Percentiles rank a stretch among this genome's conserved stretches.
These are phyloP conservation scores for Aspergillus glaucus DNA, from an alignment of 2,329 filamentous ascomycete species.

Conservation along the genomic window DNA sequence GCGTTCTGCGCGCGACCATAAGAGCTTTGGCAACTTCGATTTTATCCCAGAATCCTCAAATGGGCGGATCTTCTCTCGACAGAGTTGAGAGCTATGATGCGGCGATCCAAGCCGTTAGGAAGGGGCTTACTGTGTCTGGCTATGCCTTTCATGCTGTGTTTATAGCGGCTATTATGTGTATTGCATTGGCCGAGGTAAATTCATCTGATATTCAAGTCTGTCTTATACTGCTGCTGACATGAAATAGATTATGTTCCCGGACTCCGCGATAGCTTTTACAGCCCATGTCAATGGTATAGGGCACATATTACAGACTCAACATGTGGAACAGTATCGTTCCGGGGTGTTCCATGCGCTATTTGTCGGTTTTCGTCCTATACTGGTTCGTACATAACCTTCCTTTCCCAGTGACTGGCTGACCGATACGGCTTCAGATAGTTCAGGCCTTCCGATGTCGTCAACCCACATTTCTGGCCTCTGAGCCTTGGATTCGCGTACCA, in stretches of 20 bases:
- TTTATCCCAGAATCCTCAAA: constrained; percentile 11
- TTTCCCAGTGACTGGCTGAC: not conserved
- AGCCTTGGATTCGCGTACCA: constrained; percentile 26
- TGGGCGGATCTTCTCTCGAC: constrained; percentile 7
- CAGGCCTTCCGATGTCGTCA: constrained; percentile 23
- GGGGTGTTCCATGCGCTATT: constrained; percentile 36
- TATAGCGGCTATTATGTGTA: constrained; percentile 32
- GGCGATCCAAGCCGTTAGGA: constrained; percentile 24
- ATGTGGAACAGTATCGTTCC: constrained; percentile 23
- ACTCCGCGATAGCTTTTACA: constrained; percentile 15
- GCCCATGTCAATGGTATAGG: constrained; percentile 33
- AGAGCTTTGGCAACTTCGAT: constrained; percentile 29
- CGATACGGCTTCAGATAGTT: constrained; percentile 18
- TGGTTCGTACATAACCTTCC: constrained; percentile 20
- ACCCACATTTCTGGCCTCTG: constrained; percentile 24
- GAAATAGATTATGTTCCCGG: constrained; percentile 29
- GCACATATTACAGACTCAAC: constrained; percentile 26
- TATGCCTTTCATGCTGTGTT: constrained; percentile 15
- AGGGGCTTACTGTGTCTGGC: constrained; percentile 8
- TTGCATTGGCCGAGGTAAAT: constrained; percentile 24
- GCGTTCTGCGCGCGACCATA: constrained; percentile 24
- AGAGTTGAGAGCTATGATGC: constrained; percentile 23
- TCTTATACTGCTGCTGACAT: constrained; percentile 2
- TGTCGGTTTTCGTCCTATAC: constrained; percentile 34
- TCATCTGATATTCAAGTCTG: not conserved